Conservation (phyloP, 352 stramenopile species). For the Peronospora belbahrii region DNA sequence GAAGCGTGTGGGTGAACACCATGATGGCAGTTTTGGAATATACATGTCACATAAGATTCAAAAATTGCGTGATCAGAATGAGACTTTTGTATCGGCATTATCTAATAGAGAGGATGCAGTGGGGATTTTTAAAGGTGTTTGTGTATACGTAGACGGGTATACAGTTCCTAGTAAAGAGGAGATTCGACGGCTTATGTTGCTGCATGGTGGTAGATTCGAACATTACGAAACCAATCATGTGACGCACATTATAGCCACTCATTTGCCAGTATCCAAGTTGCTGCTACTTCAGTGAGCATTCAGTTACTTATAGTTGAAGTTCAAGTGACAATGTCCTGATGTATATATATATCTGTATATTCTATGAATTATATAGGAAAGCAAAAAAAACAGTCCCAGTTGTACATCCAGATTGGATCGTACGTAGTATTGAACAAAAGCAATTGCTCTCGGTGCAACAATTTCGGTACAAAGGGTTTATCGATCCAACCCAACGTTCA, state of each 20-base stretch:
- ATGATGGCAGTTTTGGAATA: slow-evolving; percentile 79
- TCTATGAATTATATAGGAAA: slow-evolving; percentile 30
- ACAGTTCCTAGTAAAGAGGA: slow-evolving; percentile 79
- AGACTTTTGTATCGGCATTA: slow-evolving; percentile 16
- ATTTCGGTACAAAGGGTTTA: slow-evolving; percentile 85
- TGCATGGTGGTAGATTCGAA: slow-evolving; percentile 80
- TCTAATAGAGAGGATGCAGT: background rate
- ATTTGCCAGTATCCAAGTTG: slow-evolving; percentile 79
- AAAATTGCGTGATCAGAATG: slow-evolving; percentile 78
- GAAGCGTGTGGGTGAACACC: slow-evolving; percentile 74
- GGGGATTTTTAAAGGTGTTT: slow-evolving; percentile 59
- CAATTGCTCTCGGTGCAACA: slow-evolving; percentile 60
- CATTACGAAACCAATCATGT: slow-evolving; percentile 82
- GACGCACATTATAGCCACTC: slow-evolving; percentile 85
- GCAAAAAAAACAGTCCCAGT: slow-evolving; percentile 60
- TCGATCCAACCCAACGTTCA: slow-evolving; percentile 54
- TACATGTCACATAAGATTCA: slow-evolving; percentile 91
- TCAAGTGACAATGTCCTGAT: background rate
- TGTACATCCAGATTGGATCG: slow-evolving; percentile 88
- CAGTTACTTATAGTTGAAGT: slow-evolving; percentile 9
- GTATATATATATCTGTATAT: no score
- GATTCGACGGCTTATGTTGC: slow-evolving; percentile 68
- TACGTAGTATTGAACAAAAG: slow-evolving; percentile 76
- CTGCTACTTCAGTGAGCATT: slow-evolving; percentile 72
- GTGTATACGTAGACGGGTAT: slow-evolving; percentile 86